Evolutionary conservation across 1,284 basidiomycete genomes (phyloP).

Genomic region (Polyporus tsugae): DNA sequence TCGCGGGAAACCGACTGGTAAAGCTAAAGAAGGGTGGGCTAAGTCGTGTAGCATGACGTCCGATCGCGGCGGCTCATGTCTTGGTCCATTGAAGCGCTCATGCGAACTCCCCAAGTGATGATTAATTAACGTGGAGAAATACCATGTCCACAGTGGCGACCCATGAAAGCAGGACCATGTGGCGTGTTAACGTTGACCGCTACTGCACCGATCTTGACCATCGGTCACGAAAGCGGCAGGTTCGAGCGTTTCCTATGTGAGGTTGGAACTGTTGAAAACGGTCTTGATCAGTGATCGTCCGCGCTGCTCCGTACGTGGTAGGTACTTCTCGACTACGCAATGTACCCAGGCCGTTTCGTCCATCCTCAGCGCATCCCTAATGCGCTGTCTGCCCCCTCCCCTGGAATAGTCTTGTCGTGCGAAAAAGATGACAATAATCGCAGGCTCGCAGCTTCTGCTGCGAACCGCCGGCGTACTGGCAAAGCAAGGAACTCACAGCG

Average conservation of each 20-base stretch:
- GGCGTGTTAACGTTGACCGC: neutral
- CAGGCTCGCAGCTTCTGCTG: neutral
- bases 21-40: neutral
- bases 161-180: neutral
- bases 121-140: neutral
- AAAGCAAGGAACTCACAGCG: neutral
- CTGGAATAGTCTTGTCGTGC: neutral
- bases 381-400: neutral
- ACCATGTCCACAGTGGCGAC: neutral
- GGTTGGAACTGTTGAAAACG: neutral
- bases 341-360: too few species aligned
- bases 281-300: neutral
- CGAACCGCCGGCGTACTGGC: neutral
- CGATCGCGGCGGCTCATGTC: neutral
- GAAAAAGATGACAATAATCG: neutral
- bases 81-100: neutral
- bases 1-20: neutral
- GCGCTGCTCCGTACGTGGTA: neutral
- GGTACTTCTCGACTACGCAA: too few species aligned
- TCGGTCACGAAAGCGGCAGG: neutral
- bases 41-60: neutral
- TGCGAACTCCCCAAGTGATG: neutral
- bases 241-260: neutral
- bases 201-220: neutral
- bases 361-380: neutral